These are phyloP conservation scores for Chenopodium berlandieri DNA, from an alignment of 148 eudicot genomes.

Conservation along the genomic window DNA sequence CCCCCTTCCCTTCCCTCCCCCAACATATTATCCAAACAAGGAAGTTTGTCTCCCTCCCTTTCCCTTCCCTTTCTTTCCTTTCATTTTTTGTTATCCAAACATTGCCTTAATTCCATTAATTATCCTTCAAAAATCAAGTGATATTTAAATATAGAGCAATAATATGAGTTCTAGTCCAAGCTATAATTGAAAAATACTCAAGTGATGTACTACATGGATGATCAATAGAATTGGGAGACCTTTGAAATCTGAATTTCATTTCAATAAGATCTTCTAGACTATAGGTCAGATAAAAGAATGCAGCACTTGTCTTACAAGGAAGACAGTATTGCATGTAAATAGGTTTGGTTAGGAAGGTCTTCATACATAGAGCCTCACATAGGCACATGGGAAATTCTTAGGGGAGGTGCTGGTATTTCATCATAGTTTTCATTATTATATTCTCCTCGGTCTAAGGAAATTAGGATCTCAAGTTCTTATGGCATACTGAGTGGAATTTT, in stretches of 20 bases:
- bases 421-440: background rate
- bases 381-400: background rate
- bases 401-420: background rate
- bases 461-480: background rate
- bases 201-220: background rate
- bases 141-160: too few species aligned
- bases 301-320: background rate
- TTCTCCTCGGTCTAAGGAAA: background rate
- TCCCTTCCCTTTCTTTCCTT: too few species aligned
- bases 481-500: background rate
- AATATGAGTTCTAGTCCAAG: background rate
- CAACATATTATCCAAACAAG: too few species aligned
- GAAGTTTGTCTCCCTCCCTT: too few species aligned
- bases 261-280: background rate
- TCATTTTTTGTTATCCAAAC: too few species aligned
- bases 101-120: too few species aligned
- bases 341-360: background rate
- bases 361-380: background rate
- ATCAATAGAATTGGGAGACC: too few species aligned
- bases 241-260: background rate
- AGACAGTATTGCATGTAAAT: background rate
- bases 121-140: too few species aligned
- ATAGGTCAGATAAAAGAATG: background rate
- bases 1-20: too few species aligned
- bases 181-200: background rate